Percentiles rank a stretch among this genome's conserved stretches.
These are phyloP conservation scores for Podaxis sp. DNA, from an alignment of 768 basidiomycete species.

Conservation along the genomic window DNA sequence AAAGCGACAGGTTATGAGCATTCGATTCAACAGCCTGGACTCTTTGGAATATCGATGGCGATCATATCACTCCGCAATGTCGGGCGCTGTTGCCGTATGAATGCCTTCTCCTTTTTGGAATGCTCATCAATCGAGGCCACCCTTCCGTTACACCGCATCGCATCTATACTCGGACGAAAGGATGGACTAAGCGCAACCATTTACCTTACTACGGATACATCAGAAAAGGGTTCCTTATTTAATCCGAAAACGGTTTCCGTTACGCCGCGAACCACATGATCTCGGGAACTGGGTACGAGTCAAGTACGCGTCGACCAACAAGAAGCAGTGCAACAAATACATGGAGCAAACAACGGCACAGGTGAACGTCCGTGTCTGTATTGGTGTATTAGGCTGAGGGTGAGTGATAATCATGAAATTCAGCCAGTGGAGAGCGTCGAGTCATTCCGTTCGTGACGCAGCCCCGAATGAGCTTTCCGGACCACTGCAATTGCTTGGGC, in stretches of 20 bases:
- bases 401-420: neutral
- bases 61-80: neutral
- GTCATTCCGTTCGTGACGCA: slow-evolving; percentile 30
- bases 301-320: slow-evolving; percentile 5
- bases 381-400: neutral
- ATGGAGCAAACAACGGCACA: slow-evolving; percentile 11
- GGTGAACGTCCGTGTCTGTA: neutral
- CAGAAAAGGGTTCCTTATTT: slow-evolving; percentile 4
- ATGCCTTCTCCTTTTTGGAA: neutral
- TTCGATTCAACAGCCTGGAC: neutral
- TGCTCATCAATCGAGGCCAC: neutral
- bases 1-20: neutral
- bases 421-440: slow-evolving; percentile 16
- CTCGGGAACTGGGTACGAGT: slow-evolving; percentile 5
- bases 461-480: neutral
- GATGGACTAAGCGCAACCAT: neutral
- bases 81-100: slow-evolving; percentile 4
- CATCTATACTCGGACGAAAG: neutral
- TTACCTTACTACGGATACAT: slow-evolving; percentile 15
- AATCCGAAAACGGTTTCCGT: neutral
- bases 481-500: slow-evolving; percentile 3
- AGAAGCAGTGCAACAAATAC: slow-evolving; percentile 12
- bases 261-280: neutral
- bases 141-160: slow-evolving; percentile 10
- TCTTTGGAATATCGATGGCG: neutral